Evolutionary conservation across 768 basidiomycete species (phyloP).

Genomic region (Polyporus arcularius): DNA sequence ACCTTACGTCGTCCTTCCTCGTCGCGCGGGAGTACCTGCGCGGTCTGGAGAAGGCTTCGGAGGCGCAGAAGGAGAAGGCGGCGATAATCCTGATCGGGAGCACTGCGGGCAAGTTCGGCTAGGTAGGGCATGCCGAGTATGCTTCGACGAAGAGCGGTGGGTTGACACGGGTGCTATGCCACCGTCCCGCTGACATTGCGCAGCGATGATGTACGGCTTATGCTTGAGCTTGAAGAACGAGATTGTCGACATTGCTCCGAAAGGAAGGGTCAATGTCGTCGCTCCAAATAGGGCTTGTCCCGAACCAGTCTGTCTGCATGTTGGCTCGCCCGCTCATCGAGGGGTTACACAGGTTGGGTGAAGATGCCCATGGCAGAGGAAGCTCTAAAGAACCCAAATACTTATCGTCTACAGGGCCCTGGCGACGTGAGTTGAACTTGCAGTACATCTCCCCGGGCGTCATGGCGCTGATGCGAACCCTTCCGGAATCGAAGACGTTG

Average conservation of each 20-base stretch:
- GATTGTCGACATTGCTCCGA: slow-evolving; percentile 74
- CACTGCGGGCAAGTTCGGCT: slow-evolving; percentile 72
- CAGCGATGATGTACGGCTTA: slow-evolving; percentile 77
- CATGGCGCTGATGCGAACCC: neutral
- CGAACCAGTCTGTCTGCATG: neutral
- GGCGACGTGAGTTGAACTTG: slow-evolving; percentile 67
- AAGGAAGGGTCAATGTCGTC: slow-evolving; percentile 68
- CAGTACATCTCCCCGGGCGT: neutral
- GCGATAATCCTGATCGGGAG: slow-evolving; percentile 69
- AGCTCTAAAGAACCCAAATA: slow-evolving; percentile 51
- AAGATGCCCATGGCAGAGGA: slow-evolving; percentile 64
- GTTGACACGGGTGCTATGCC: slow-evolving; percentile 12
- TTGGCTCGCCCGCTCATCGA: too few species aligned
- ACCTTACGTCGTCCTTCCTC: slow-evolving; percentile 69
- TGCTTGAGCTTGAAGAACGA: slow-evolving; percentile 74
- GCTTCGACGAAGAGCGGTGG: slow-evolving; percentile 68
- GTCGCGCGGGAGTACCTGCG: slow-evolving; percentile 63
- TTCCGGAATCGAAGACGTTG: slow-evolving; percentile 47
- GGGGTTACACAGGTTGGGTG: slow-evolving; percentile 36
- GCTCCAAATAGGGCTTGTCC: slow-evolving; percentile 56
- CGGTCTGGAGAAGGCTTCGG: slow-evolving; percentile 40
- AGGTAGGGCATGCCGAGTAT: slow-evolving; percentile 68
- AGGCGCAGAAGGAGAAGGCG: slow-evolving; percentile 50
- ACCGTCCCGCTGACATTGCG: neutral
- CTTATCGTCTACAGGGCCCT: slow-evolving; percentile 54